Percentiles rank a stretch among this genome's conserved stretches.
These are phyloP conservation scores for Dichotomocladium elegans DNA, from an alignment of 371 early-diverging fungal genomes.

Conservation along the genomic window DNA sequence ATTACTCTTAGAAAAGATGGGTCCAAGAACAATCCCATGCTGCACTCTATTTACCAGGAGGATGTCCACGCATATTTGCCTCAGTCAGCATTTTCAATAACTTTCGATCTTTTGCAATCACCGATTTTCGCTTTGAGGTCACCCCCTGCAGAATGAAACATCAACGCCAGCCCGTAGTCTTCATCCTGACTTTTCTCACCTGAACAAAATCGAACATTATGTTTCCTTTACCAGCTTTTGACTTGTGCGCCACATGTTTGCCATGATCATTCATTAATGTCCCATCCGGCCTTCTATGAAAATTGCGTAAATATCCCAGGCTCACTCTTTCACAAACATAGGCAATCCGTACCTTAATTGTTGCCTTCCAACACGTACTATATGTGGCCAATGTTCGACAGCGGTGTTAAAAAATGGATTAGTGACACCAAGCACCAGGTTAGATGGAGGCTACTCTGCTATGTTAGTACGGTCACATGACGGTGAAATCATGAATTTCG, in stretches of 20 bases:
- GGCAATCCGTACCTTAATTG: conserved; percentile 37
- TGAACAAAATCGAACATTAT: conserved; percentile 55
- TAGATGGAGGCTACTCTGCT: conserved; percentile 73
- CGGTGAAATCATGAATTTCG: no score
- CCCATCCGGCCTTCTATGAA: conserved; percentile 45
- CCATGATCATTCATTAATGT: conserved; percentile 31
- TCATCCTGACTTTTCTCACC: conserved; percentile 14
- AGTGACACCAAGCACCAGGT: conserved; percentile 88
- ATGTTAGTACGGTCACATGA: no score
- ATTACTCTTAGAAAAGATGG: neutral
- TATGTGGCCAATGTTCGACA: conserved; percentile 90
- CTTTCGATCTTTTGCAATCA: conserved; percentile 72
- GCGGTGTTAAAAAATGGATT: conserved; percentile 92
- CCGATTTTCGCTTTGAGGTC: conserved; percentile 77
- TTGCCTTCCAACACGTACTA: conserved; percentile 71
- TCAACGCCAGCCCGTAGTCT: no score
- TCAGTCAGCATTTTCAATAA: conserved; percentile 70
- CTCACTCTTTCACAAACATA: no score
- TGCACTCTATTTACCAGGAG: conserved; percentile 38
- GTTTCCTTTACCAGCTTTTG: conserved; percentile 28
- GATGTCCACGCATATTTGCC: conserved; percentile 61
- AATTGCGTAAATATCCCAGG: no score
- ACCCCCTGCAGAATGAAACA: conserved; percentile 37
- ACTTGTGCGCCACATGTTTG: conserved; percentile 18
- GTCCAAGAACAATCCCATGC: neutral